Evolutionary conservation across 1,284 basidiomycete species (phyloP).

Genomic region (Ceratobasidium sp.): DNA sequence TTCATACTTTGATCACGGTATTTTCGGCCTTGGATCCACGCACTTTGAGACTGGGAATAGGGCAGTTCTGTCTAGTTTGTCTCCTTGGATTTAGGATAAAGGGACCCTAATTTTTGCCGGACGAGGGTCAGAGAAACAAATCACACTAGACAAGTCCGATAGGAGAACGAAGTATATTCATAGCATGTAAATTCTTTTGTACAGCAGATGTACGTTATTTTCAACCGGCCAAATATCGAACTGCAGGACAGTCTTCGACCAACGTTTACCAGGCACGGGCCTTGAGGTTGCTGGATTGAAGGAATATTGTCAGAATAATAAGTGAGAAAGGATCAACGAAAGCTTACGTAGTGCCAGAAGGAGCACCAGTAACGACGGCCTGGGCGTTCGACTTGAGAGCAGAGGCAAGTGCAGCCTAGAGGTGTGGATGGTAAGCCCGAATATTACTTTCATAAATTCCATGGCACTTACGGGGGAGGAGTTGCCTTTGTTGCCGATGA

Average conservation of each 20-base stretch:
- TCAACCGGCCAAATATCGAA: too few relatives aligned
- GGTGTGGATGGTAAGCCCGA: not conserved
- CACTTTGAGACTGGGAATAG: too few relatives aligned
- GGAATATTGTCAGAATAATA: slow-evolving; percentile 44
- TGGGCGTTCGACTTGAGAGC: slow-evolving; percentile 18
- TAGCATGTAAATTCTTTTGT: not conserved
- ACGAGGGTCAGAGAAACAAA: too few relatives aligned
- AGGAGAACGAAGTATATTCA: slow-evolving; percentile 5
- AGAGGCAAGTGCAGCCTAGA: not conserved
- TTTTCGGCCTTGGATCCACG: too few relatives aligned
- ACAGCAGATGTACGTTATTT: not conserved
- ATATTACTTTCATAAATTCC: slow-evolving; percentile 54
- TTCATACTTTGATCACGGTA: too few relatives aligned
- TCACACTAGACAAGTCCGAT: too few relatives aligned
- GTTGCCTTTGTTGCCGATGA: slow-evolving; percentile 20
- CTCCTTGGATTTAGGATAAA: too few relatives aligned
- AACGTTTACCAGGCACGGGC: slow-evolving; percentile 2
- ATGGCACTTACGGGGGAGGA: not conserved
- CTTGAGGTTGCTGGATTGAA: slow-evolving; percentile 4
- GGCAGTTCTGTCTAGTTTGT: too few relatives aligned
- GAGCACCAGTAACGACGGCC: slow-evolving; percentile 32
- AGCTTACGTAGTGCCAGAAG: slow-evolving; percentile 35
- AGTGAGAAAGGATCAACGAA: slow-evolving; percentile 9
- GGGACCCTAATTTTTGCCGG: too few relatives aligned
- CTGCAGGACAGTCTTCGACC: not conserved